Percentiles rank a stretch among this genome's conserved stretches.
phyloP scores from a whole-genome alignment of 768 basidiomycete genomes.

The Trametes punicea region DNA sequence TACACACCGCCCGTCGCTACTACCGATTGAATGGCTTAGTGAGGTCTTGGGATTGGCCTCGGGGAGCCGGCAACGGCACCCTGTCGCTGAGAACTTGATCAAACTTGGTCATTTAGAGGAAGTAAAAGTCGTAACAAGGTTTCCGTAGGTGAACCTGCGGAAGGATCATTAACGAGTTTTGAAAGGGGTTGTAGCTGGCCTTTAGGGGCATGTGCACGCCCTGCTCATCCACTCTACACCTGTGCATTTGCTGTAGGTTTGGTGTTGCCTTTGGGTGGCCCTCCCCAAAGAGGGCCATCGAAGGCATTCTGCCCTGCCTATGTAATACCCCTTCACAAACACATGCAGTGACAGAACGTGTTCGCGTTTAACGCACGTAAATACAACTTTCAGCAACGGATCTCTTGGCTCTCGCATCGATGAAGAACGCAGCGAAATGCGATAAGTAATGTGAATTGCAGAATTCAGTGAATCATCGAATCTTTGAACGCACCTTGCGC shows the following conservation, averaged over 20 bases:
- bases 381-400: slow-evolving; percentile 31
- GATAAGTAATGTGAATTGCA: slow-evolving; percentile 83
- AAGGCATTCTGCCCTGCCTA: slow-evolving; percentile 36
- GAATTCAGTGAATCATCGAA: slow-evolving; percentile 81
- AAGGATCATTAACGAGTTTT: slow-evolving; percentile 64
- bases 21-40: slow-evolving; percentile 91
- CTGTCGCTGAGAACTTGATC: slow-evolving; percentile 54
- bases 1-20: slow-evolving; percentile 89
- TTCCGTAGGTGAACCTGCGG: slow-evolving; percentile 81
- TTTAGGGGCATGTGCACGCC: slow-evolving; percentile 31
- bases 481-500: slow-evolving; percentile 82
- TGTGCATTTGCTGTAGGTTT: slow-evolving; percentile 38
- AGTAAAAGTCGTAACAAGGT: slow-evolving; percentile 83
- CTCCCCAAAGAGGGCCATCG: slow-evolving; percentile 22
- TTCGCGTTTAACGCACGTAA: slow-evolving; percentile 16
- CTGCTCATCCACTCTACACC: slow-evolving; percentile 40
- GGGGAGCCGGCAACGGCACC: slow-evolving; percentile 52
- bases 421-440: slow-evolving; percentile 80
- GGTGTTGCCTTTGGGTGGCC: slow-evolving; percentile 17
- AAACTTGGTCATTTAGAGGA: slow-evolving; percentile 84
- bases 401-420: slow-evolving; percentile 72
- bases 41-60: slow-evolving; percentile 79
- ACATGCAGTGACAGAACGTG: slow-evolving; percentile 22
- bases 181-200: slow-evolving; percentile 23
- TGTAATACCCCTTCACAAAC: slow-evolving; percentile 21